These are phyloP conservation scores for Hippophae rhamnoides DNA, from an alignment of 306 rosid genomes.

Conservation along the genomic window DNA sequence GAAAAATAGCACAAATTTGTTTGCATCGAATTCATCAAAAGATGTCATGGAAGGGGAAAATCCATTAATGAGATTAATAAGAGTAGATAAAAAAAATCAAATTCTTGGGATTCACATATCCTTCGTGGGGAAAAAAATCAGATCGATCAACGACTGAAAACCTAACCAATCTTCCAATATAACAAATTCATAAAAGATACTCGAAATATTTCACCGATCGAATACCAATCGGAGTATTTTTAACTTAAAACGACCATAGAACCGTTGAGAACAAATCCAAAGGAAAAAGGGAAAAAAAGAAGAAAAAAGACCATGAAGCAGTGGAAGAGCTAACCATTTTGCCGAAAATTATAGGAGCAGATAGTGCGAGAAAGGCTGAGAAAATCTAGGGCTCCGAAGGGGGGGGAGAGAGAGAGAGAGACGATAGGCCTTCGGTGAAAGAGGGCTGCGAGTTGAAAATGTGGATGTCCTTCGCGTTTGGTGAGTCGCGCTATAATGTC, in stretches of 20 bases:
- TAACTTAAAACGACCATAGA: too few species aligned
- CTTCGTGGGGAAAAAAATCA: not conserved
- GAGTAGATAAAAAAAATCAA: too few species aligned
- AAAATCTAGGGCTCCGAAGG: conserved; percentile 26
- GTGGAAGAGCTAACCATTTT: conserved; percentile 31
- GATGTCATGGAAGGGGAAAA: too few species aligned
- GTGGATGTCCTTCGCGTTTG: conserved; percentile 7
- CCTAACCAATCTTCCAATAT: not conserved
- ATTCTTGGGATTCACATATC: too few species aligned
- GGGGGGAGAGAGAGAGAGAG: conserved; percentile 8
- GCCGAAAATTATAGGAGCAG: conserved; percentile 11
- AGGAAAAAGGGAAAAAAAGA: too few species aligned
- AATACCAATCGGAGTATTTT: not conserved
- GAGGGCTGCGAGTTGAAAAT: not conserved
- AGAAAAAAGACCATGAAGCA: not conserved
- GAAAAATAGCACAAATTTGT: not conserved
- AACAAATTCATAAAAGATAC: not conserved
- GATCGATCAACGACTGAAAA: not conserved
- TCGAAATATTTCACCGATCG: conserved; percentile 9
- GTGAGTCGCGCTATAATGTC: conserved; percentile 16
- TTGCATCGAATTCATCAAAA: not conserved
- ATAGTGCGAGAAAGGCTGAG: conserved; percentile 18
- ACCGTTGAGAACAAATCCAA: too few species aligned
- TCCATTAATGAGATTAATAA: too few species aligned
- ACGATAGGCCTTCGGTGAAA: not conserved